Evolutionary conservation across 371 early-diverging fungal species (phyloP), one percentile per base, ranked within the genome.

Genomic region (Mortierella sp.): DNA sequence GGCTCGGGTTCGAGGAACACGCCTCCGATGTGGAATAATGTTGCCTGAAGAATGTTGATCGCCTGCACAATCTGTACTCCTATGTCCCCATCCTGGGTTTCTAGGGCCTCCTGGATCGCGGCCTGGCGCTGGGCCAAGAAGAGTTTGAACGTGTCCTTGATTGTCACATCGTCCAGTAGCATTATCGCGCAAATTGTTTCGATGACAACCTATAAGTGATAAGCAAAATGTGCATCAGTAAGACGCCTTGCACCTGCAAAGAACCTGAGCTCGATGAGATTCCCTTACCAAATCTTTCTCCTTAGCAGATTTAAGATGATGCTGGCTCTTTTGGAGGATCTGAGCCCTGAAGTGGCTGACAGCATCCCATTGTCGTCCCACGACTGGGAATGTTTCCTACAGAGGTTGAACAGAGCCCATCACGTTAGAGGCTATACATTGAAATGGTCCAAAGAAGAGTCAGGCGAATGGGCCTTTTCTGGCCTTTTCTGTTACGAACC

Each of bases 281-380:
- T n/a, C n/a, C n/a, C n/a, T 55, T 78, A 89, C 91, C 81, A 91
- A 73, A 28, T 86, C 72, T 17, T 78, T 59, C 51, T 80, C 81
- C 19, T 83, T 80, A 17, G 82, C 58, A 14, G 70, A 60, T 44
- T 83, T 79, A 28, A 94, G 70, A 64, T 87, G 82, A 2, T 60
- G 56, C 0, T 72, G 79, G 8, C 90, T 82, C 70, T 87, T 83
- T 60, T 91, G 87, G 14, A 92, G 69, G 42, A 95, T 93, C 62
- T 93, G 93, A 0, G 86, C 59, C 23, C 84, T 86, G 68, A 94
- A 92, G 55, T 87, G 87, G 43, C 88, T 87, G 23, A 94, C 87
- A 1, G 93, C 91, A 70, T 94, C 92, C 95, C 95, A 95, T 73
- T 93, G 95, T 12, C 92, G 82, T 60, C 91, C 90, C 21, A 93